These are phyloP conservation scores for Eucalyptus polyanthemos DNA, from an alignment of 345 rosid genomes.

Conservation along the genomic window DNA sequence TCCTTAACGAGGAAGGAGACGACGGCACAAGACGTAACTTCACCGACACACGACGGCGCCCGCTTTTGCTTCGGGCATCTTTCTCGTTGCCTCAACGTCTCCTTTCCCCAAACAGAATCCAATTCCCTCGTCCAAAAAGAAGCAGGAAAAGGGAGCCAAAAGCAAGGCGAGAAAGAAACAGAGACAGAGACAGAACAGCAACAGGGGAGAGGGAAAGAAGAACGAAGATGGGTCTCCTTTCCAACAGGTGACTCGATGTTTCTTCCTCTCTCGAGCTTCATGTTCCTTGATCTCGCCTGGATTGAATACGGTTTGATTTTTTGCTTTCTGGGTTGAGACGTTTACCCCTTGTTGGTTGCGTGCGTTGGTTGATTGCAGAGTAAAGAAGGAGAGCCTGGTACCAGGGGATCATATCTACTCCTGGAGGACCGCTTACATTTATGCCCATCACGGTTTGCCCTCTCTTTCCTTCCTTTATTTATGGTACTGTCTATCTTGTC, in stretches of 20 bases:
- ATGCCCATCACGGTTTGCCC: slow-evolving; percentile 78
- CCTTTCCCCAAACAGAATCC: background rate
- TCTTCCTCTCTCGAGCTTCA: background rate
- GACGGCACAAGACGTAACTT: background rate
- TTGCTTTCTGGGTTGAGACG: background rate
- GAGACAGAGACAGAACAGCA: background rate
- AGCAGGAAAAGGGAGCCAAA: background rate
- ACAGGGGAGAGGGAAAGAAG: background rate
- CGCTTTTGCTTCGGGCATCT: background rate
- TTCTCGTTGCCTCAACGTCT: background rate
- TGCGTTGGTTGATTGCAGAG: slow-evolving; percentile 15
- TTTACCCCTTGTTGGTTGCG: background rate
- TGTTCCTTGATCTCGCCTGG: background rate
- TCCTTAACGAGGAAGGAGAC: background rate
- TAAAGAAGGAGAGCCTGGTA: slow-evolving; percentile 37
- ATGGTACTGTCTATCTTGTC: background rate
- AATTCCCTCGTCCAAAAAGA: background rate
- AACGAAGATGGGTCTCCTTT: slow-evolving; percentile 72
- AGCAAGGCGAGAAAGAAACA: background rate
- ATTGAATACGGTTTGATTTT: background rate
- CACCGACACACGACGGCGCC: background rate
- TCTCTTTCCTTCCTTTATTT: background rate
- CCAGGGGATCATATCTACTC: slow-evolving; percentile 91
- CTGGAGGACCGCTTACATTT: slow-evolving; percentile 85
- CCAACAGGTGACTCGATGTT: slow-evolving; percentile 46